Conservation (phyloP, 441 rosid species). For the Kokia cookei region DNA sequence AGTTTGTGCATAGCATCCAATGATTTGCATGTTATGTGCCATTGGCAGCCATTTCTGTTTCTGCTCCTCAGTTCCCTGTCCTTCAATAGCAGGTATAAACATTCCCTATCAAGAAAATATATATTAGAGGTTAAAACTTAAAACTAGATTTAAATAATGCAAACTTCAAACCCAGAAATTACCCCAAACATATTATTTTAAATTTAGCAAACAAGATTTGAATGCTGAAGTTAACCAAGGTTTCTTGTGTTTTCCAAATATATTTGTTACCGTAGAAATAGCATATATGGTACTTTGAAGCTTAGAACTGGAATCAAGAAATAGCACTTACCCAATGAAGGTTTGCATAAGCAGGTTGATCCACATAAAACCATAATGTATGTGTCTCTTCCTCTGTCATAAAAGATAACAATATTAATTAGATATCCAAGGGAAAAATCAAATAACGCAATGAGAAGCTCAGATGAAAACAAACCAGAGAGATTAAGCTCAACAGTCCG, state of each 20-base stretch:
- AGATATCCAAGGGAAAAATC: neutral
- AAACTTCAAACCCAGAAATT: neutral
- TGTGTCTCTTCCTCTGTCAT: conserved; percentile 80
- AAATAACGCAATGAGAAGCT: neutral
- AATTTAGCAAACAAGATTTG: neutral
- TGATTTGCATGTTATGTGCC: conserved; percentile 90
- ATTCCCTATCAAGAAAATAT: conserved; percentile 53
- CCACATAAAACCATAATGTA: conserved; percentile 53
- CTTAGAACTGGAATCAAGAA: neutral
- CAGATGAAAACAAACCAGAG: conserved; percentile 33
- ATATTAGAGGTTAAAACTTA: neutral
- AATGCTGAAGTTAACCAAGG: neutral
- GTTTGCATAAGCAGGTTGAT: conserved; percentile 77
- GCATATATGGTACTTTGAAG: neutral
- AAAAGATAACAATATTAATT: neutral
- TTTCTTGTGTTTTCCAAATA: neutral
- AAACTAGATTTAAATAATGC: neutral
- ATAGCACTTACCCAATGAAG: conserved; percentile 75
- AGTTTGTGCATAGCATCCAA: conserved; percentile 97
- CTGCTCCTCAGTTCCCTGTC: conserved; percentile 95
- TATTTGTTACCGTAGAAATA: neutral
- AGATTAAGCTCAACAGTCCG: conserved; percentile 77
- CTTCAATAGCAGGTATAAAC: conserved; percentile 91
- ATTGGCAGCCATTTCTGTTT: conserved; percentile 83
- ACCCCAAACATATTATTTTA: neutral